These are phyloP conservation scores for Geranomyces variabilis DNA, from an alignment of 192 early-diverging fungal species.

Conservation along the genomic window DNA sequence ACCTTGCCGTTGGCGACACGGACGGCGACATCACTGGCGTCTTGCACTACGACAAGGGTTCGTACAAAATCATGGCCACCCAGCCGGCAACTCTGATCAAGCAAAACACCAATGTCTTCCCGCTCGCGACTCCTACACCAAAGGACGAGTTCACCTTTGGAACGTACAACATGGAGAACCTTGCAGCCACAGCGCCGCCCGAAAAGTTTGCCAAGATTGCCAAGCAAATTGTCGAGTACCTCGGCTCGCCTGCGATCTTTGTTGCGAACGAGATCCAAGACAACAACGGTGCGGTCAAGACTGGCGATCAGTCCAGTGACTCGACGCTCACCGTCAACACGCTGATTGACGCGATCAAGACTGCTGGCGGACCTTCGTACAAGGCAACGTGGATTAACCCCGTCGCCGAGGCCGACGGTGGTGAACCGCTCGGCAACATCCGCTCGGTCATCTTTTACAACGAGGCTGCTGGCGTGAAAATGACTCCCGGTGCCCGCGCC, in stretches of 20 bases:
- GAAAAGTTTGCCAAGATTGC: slow-evolving; percentile 19
- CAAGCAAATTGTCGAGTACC: slow-evolving; percentile 20
- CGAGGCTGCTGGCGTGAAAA: slow-evolving; percentile 20
- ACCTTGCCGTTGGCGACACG: slow-evolving; percentile 21
- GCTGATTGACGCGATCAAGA: slow-evolving; percentile 3
- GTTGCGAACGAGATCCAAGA: slow-evolving; percentile 30
- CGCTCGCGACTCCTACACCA: slow-evolving; percentile 11
- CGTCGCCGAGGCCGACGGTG: slow-evolving; percentile 7
- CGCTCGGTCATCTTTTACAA: slow-evolving; percentile 25
- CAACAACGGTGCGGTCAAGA: not conserved
- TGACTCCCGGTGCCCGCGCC: not conserved
- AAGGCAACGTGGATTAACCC: slow-evolving; percentile 30
- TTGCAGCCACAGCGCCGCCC: not conserved
- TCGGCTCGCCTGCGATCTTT: slow-evolving; percentile 23
- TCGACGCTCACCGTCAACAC: slow-evolving; percentile 14
- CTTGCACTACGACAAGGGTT: slow-evolving; percentile 23
- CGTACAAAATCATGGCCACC: slow-evolving; percentile 17
- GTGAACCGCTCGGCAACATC: slow-evolving; percentile 26
- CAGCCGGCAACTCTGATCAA: slow-evolving; percentile 1
- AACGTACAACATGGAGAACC: slow-evolving; percentile 30
- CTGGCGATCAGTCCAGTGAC: not conserved
- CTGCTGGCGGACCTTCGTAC: slow-evolving; percentile 24
- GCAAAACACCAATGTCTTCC: slow-evolving; percentile 20
- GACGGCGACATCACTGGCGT: slow-evolving; percentile 28
- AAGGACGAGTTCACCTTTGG: slow-evolving; percentile 12